These are phyloP conservation scores for Hericium rajendrae DNA, from an alignment of 768 basidiomycete species.

Conservation along the genomic window DNA sequence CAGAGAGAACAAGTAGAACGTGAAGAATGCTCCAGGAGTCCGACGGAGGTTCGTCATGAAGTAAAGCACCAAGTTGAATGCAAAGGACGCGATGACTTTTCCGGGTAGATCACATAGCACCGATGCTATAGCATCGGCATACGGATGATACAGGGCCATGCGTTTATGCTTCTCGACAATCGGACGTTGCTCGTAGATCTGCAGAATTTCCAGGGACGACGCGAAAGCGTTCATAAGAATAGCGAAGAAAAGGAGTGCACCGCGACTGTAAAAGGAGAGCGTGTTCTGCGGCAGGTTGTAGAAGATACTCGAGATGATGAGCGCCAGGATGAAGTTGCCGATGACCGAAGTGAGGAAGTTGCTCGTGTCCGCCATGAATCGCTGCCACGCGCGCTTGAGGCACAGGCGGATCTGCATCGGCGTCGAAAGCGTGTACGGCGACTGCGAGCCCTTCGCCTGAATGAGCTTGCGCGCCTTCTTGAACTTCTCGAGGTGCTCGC, in stretches of 20 bases:
- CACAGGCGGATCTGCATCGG: constrained; percentile 28
- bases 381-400: constrained; percentile 20
- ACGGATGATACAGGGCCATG: constrained; percentile 55
- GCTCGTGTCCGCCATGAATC: constrained; percentile 16
- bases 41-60: constrained; percentile 45
- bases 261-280: constrained; percentile 27
- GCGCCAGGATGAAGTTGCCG: constrained; percentile 1
- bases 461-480: constrained; percentile 41
- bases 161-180: constrained; percentile 48
- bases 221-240: constrained; percentile 28
- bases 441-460: constrained; percentile 28
- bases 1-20: constrained; percentile 57
- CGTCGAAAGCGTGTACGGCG: constrained; percentile 26
- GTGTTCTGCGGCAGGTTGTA: constrained; percentile 24
- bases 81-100: constrained; percentile 32
- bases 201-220: constrained; percentile 36
- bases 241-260: constrained; percentile 29
- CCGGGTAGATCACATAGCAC: constrained; percentile 51
- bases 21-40: constrained; percentile 34
- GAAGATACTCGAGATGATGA: constrained; percentile 21
- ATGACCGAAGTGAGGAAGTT: neutral
- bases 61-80: constrained; percentile 46
- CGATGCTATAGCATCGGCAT: constrained; percentile 49
- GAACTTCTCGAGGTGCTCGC: constrained; percentile 39
- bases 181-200: constrained; percentile 45